Evolutionary conservation across 148 eudicot genomes (phyloP), one percentile per base, ranked within the genome.

Genomic region (Chenopodium album): DNA sequence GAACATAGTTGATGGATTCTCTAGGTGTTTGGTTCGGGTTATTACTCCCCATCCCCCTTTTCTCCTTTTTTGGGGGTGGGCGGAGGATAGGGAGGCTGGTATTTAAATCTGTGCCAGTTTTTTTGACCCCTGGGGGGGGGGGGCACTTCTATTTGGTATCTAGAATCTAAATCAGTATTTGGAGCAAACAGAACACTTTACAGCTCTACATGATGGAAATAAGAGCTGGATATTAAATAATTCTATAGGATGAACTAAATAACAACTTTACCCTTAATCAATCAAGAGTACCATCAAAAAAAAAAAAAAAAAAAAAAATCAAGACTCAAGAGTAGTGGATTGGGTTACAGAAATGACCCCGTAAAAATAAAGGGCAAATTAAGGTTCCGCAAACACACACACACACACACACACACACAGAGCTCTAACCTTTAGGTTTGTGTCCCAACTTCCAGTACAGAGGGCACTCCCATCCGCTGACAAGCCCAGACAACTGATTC

Each of bases 381-480:
- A 14, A 56, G 62, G 22, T 56, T 56, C 17, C 3, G 4, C 4
- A 2, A 4, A 20, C 26, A 62, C 63, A 14, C 8, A 59, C 19
- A 56, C 20, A 62, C 66, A 34, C 23, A 37, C 28, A 71, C 20
- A 56, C 0, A 56, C 22, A 4, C 22, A 65, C 12, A 23, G 28
- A 65, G 92, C 7, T 34, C 37, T 87, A 60, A 91, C 99, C 99
- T 96, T 96, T 67, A 96, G 89, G 68, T 92, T 96, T 74, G 90
- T 86, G 87, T 96, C 99, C 86, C 88, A 94, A 88, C 99, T 96
- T 87, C 99, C 99, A 75, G 99, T 96, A 86, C 99, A 96, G 47
- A 96, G 89, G 84, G 99, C 99, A 78, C 99, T 96, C 37, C 99
- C 99, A 90, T 96, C 99, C 84, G 98, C 90, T 64, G 99, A 96